Conservation (phyloP, 257 asterid genomes). For the Jacaranda mimosifolia region DNA sequence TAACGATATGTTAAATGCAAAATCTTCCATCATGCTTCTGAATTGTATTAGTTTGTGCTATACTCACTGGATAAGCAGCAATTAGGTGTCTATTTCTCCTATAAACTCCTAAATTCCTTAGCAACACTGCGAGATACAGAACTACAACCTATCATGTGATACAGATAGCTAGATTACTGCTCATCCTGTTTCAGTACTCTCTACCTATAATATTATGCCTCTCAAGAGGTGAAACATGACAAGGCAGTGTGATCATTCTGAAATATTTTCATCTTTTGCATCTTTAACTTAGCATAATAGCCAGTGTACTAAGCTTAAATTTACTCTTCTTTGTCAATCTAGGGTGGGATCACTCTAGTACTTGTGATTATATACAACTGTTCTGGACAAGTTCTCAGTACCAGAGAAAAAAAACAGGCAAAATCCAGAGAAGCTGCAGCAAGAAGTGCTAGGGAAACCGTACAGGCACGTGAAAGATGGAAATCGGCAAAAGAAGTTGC, state of each 20-base stretch:
- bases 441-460: slow-evolving; percentile 86
- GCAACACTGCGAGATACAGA: not conserved
- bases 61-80: not conserved
- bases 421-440: slow-evolving; percentile 97
- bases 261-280: not conserved
- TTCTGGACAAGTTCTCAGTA: slow-evolving; percentile 89
- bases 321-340: slow-evolving; percentile 28
- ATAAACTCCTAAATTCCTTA: not conserved
- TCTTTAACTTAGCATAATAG: not conserved
- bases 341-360: slow-evolving; percentile 83
- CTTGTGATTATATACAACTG: slow-evolving; percentile 93
- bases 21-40: not conserved
- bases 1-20: not conserved
- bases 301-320: not conserved
- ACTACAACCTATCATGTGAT: not conserved
- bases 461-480: slow-evolving; percentile 88
- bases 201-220: not conserved
- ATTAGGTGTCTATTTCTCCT: not conserved
- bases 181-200: slow-evolving; percentile 19
- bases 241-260: no score
- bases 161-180: not conserved
- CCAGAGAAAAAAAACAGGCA: slow-evolving; percentile 80
- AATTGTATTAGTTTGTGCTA: not conserved
- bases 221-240: no score
- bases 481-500: slow-evolving; percentile 89